Evolutionary conservation across 2,329 filamentous ascomycete species (phyloP).

Genomic region (Parastagonospora avenae): DNA sequence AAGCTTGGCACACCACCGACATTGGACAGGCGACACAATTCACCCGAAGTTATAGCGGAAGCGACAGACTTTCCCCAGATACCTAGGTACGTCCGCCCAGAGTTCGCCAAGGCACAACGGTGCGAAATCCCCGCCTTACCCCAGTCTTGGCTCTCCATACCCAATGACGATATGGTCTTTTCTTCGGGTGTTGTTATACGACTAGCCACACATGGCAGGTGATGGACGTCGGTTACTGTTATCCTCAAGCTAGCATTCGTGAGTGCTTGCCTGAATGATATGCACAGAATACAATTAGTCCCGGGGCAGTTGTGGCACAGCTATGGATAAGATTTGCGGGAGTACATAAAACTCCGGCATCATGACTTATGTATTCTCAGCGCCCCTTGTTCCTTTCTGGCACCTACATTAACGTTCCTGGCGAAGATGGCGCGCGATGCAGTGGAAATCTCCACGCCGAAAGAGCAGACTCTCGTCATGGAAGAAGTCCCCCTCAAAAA

Average conservation of each 20-base stretch:
- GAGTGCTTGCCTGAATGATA: not conserved
- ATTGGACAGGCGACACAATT: not conserved
- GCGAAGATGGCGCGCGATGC: not conserved
- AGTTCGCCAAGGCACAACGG: not conserved
- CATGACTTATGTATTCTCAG: not conserved
- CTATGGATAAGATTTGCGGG: not conserved
- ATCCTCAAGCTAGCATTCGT: not conserved
- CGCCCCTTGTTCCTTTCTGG: not conserved
- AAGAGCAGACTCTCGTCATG: not conserved
- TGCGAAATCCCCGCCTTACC: slow-evolving; percentile 8
- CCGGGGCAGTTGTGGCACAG: not conserved
- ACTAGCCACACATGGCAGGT: not conserved
- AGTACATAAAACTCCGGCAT: not conserved
- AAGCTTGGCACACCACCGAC: not conserved
- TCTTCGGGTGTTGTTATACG: not conserved
- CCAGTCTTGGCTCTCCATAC: slow-evolving; percentile 1
- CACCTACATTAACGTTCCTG: not conserved
- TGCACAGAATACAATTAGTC: not conserved
- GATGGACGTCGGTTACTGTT: not conserved
- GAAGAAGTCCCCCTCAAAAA: not conserved
- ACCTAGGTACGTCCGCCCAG: not conserved
- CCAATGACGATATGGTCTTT: not conserved
- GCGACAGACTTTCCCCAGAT: not conserved
- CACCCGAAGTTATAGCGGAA: not conserved
- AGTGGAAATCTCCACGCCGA: not conserved